These are phyloP conservation scores for Yarrowia sp. DNA, from an alignment of 805 yeast species.

Conservation along the genomic window DNA sequence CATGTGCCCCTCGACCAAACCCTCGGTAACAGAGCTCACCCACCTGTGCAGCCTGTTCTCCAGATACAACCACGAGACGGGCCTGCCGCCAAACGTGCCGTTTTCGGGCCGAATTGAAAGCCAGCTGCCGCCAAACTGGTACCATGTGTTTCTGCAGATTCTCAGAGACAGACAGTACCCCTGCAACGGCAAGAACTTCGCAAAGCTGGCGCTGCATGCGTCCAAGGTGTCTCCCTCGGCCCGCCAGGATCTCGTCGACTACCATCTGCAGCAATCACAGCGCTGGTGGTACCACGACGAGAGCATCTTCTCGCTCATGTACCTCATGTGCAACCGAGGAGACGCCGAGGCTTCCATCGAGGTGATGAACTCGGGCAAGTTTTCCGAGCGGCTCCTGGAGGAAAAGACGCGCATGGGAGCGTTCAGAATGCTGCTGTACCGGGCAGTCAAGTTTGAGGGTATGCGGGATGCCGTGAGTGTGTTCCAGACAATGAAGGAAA, in stretches of 20 bases:
- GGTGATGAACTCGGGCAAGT: slow-evolving; percentile 21
- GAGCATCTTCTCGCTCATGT: not conserved
- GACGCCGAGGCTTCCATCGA: slow-evolving; percentile 18
- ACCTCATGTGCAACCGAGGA: slow-evolving; percentile 19
- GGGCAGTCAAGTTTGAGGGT: slow-evolving; percentile 23
- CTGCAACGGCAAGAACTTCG: not conserved
- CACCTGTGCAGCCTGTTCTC: not conserved
- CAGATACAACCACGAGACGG: slow-evolving; percentile 17
- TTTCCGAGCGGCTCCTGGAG: not conserved
- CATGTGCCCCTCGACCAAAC: not conserved
- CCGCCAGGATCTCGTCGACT: slow-evolving; percentile 9
- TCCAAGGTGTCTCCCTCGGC: slow-evolving; percentile 4
- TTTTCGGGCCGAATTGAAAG: not conserved
- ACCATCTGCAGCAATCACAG: slow-evolving; percentile 11
- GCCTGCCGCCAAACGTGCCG: slow-evolving; percentile 7
- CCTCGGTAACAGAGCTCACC: not conserved
- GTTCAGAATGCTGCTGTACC: slow-evolving; percentile 19
- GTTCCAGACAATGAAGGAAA: slow-evolving; percentile 4
- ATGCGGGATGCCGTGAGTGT: slow-evolving; percentile 10
- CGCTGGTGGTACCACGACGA: slow-evolving; percentile 21
- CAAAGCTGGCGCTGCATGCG: not conserved
- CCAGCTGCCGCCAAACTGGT: slow-evolving; percentile 11
- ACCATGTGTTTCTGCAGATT: slow-evolving; percentile 5
- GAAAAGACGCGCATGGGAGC: not conserved
- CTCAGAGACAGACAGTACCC: slow-evolving; percentile 13